Evolutionary conservation across 352 stramenopile species (phyloP).

Genomic region (Phytophthora fragariae): DNA sequence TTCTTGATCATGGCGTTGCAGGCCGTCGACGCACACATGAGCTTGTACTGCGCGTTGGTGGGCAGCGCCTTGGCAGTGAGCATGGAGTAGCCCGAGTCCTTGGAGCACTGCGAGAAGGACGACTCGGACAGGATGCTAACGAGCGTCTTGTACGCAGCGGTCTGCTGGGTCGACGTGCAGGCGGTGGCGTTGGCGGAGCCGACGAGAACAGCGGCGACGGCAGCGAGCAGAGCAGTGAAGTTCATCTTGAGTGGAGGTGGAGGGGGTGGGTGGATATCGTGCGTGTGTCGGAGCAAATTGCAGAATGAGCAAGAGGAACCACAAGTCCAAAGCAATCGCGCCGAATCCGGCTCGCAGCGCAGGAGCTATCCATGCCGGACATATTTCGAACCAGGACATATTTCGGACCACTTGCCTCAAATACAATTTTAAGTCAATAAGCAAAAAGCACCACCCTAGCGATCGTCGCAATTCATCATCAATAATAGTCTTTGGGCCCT

Average conservation of each 20-base stretch:
- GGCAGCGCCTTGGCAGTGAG: slow-evolving; percentile 31
- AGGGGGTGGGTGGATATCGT: slow-evolving; percentile 16
- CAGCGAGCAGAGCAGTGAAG: slow-evolving; percentile 14
- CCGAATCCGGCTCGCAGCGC: background rate
- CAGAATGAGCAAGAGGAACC: slow-evolving; percentile 11
- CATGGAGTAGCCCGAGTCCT: slow-evolving; percentile 37
- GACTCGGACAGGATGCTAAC: slow-evolving; percentile 19
- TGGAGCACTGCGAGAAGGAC: slow-evolving; percentile 23
- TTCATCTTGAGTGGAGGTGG: slow-evolving; percentile 18
- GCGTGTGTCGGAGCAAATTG: slow-evolving; percentile 13
- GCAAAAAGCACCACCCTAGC: no score
- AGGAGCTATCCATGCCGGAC: no score
- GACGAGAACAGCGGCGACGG: slow-evolving; percentile 16
- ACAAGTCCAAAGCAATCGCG: background rate
- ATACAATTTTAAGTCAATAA: no score
- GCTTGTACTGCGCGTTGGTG: slow-evolving; percentile 29
- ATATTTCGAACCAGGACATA: no score
- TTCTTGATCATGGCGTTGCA: slow-evolving; percentile 28
- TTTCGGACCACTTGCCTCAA: no score
- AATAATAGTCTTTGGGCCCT: no score
- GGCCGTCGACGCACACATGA: slow-evolving; percentile 34
- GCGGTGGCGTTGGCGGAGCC: slow-evolving; percentile 14
- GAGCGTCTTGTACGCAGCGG: slow-evolving; percentile 19
- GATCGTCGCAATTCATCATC: no score
- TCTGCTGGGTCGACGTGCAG: slow-evolving; percentile 25